Base-by-base conservation (phyloP, 1,139 yeast genomes). In the Lodderomyces elongisporus region DNA sequence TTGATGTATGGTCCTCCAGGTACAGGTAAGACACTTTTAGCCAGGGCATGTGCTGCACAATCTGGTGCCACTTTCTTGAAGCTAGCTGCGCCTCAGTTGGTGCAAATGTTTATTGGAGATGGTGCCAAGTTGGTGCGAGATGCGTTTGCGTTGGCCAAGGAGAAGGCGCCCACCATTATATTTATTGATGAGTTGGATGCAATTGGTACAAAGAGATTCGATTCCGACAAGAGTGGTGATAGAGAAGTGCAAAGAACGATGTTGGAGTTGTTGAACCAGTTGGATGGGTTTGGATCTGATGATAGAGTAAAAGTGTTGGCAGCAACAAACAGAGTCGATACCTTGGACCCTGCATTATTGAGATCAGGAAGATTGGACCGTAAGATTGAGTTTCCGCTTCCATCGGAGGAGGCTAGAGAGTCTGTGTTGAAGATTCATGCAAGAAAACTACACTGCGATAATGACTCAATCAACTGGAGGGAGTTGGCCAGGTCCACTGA, bases 1-100 rank as follows among this genome's bases (percentile, higher is more conserved):
- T 70, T 91, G 40, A 91, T 91, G 98, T 91, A 91, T 58, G 99
- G 99, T 7, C 98, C 99, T 13, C 99, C 99, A 33, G 99, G 99
- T 54, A 91, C 99, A 2, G 99, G 99, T 59, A 91, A 91, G 62
- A 91, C 98, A 1, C 70, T 91, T 43, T 71, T 91, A 46, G 99
- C 99, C 4, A 77, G 98, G 57, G 98, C 98, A 2, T 91, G 98
- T 75, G 99, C 99, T 10, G 98, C 98, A 4, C 97, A 91, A 60
- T 85, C 96, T 0, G 94, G 93, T 41, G 98, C 98, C n/a, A 91
- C 98, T 0, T 91, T 91, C 57, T 70, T 91, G 54, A 91, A 91
- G 55, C 71, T 93, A 43, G 97, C 98, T 0, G 99, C 97, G 32
- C 98, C 99, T 14, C 98, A 93, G 60, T 76, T 91, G 48, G 98